Conservation (phyloP, 2,329 filamentous ascomycete species). For the Tolypocladium endophyticum region DNA sequence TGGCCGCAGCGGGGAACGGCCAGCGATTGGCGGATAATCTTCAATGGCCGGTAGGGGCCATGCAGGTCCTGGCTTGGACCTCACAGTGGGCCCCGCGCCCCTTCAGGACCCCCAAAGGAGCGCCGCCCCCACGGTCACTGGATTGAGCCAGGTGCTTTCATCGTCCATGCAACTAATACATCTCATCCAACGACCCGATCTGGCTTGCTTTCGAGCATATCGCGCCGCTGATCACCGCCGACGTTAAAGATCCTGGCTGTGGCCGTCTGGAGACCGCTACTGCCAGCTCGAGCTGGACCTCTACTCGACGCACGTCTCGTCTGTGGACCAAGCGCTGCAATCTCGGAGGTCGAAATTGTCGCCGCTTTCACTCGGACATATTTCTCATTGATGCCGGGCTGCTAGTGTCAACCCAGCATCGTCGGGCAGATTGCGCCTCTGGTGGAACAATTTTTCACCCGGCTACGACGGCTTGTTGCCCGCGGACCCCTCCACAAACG, state of each 20-base stretch:
- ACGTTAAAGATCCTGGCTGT: neutral
- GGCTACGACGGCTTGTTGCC: neutral
- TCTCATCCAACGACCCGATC: neutral
- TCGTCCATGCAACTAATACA: neutral
- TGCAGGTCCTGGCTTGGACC: neutral
- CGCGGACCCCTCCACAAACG: neutral
- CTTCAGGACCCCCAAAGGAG: neutral
- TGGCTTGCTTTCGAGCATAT: neutral
- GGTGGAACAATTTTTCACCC: neutral
- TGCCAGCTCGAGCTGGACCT: neutral
- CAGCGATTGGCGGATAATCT: conserved; percentile 2
- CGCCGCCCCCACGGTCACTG: neutral
- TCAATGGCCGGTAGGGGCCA: neutral
- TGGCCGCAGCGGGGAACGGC: neutral
- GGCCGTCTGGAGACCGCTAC: neutral
- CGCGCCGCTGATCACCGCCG: neutral
- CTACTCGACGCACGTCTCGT: neutral
- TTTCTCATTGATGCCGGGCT: no score
- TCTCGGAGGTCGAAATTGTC: neutral
- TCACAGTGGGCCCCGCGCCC: neutral
- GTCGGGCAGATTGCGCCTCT: neutral
- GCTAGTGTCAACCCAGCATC: neutral
- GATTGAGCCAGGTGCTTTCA: neutral
- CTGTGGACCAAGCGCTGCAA: neutral
- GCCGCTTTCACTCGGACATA: neutral